Conservation (phyloP, 164 flowering plant species). For the Taxillus chinensis region DNA sequence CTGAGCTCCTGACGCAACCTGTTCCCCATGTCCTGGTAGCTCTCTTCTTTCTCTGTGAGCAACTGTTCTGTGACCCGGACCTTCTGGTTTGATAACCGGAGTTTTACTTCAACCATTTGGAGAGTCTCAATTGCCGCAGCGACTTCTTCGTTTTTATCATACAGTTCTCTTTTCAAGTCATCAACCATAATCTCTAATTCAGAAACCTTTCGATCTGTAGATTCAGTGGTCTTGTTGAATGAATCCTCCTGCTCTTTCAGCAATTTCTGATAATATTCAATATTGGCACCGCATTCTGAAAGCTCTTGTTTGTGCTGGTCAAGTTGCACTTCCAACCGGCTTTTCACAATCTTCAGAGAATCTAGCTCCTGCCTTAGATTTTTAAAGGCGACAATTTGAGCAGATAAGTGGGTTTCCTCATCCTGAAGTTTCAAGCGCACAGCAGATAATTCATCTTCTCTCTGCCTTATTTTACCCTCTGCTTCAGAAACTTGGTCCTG, state of each 20-base stretch:
- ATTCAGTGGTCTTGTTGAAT: slow-evolving; percentile 15
- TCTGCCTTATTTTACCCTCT: not conserved
- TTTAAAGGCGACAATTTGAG: slow-evolving; percentile 8
- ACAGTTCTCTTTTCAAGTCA: slow-evolving; percentile 28
- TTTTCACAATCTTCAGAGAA: slow-evolving; percentile 13
- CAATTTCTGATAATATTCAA: slow-evolving; percentile 17
- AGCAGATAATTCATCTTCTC: not conserved
- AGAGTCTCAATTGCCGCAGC: slow-evolving; percentile 23
- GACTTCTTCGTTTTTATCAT: slow-evolving; percentile 32
- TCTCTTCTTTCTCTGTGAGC: slow-evolving; percentile 36
- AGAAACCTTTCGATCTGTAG: slow-evolving; percentile 21
- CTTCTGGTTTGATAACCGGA: slow-evolving; percentile 45
- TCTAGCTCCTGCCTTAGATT: slow-evolving; percentile 17
- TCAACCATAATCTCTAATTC: slow-evolving; percentile 23
- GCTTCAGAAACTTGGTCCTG: not conserved
- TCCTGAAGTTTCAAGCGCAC: slow-evolving; percentile 2
- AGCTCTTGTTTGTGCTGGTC: slow-evolving; percentile 15
- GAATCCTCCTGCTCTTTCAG: slow-evolving; percentile 30
- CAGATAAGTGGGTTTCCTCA: slow-evolving; percentile 7
- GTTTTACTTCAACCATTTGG: slow-evolving; percentile 32
- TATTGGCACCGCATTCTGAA: slow-evolving; percentile 3
- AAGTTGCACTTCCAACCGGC: slow-evolving; percentile 12
- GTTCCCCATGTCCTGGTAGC: slow-evolving; percentile 17
- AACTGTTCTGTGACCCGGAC: slow-evolving; percentile 46
- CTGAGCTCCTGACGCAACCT: slow-evolving; percentile 21